Percentiles rank a stretch among this genome's conserved stretches.
Conservation (phyloP, 148 eudicot species). For the Agrostemma githago region DNA sequence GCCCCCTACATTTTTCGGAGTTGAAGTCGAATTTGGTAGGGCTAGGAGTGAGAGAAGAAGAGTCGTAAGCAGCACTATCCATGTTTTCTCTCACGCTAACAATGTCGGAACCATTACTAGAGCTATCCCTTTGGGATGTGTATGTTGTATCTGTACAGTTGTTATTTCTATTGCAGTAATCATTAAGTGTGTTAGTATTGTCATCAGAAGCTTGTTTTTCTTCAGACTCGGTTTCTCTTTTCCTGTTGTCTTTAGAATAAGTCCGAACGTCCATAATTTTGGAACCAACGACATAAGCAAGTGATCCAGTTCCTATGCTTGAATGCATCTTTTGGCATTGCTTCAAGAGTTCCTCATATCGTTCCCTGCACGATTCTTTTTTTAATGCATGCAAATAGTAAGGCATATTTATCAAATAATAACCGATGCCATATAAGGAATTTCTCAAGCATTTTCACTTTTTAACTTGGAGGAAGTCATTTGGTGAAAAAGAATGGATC, state of each 20-base stretch:
- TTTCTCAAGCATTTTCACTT: neutral
- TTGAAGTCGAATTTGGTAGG: slow-evolving; percentile 38
- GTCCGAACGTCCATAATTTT: slow-evolving; percentile 95
- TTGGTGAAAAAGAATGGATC: neutral
- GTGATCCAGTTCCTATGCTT: slow-evolving; percentile 90
- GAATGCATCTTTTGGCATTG: slow-evolving; percentile 95
- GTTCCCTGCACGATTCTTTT: slow-evolving; percentile 54
- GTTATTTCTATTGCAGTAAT: slow-evolving; percentile 39
- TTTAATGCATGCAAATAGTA: slow-evolving; percentile 6
- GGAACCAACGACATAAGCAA: slow-evolving; percentile 87
- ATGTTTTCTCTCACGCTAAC: slow-evolving; percentile 57
- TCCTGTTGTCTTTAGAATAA: slow-evolving; percentile 54
- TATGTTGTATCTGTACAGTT: slow-evolving; percentile 54
- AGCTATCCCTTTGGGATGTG: slow-evolving; percentile 58
- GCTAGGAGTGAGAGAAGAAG: slow-evolving; percentile 50
- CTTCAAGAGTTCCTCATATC: slow-evolving; percentile 74
- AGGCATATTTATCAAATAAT: neutral
- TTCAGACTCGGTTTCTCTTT: slow-evolving; percentile 50
- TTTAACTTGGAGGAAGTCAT: neutral
- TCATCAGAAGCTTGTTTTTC: slow-evolving; percentile 41
- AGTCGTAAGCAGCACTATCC: slow-evolving; percentile 59
- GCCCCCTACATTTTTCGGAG: slow-evolving; percentile 41
- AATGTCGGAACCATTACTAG: slow-evolving; percentile 67
- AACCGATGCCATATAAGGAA: neutral
- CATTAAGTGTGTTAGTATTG: slow-evolving; percentile 36